phyloP scores from a whole-genome alignment of 2,329 filamentous ascomycete genomes.

The Fusarium citri region DNA sequence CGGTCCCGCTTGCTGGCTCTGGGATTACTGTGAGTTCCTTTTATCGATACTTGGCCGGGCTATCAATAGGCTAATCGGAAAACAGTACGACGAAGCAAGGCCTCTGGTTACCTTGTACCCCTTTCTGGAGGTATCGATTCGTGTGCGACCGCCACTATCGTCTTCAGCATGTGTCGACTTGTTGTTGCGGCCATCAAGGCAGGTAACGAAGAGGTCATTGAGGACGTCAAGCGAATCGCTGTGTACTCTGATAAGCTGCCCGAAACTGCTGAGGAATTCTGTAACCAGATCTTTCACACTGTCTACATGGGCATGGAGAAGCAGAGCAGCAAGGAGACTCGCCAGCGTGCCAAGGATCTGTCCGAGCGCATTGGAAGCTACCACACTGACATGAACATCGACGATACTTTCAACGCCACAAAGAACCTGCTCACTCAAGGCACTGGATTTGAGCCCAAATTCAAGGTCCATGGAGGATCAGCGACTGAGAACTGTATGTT shows the following conservation, averaged over 20 bases:
- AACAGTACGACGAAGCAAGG: conserved; percentile 26
- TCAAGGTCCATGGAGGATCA: conserved; percentile 70
- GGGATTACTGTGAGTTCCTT: conserved; percentile 21
- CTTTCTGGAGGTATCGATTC: conserved; percentile 42
- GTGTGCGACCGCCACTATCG: conserved; percentile 42
- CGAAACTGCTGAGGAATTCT: conserved; percentile 67
- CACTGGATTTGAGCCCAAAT: conserved; percentile 63
- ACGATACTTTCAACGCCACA: conserved; percentile 65
- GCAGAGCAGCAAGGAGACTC: conserved; percentile 73
- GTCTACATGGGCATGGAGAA: conserved; percentile 74
- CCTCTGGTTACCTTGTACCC: conserved; percentile 22
- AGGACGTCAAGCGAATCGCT: conserved; percentile 50
- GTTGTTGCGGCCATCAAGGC: conserved; percentile 50
- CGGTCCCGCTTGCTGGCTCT: conserved; percentile 32
- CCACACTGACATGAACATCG: conserved; percentile 80
- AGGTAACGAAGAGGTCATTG: conserved; percentile 48
- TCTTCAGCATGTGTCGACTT: conserved; percentile 65
- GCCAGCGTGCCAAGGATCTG: conserved; percentile 72
- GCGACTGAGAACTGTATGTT: conserved; percentile 54
- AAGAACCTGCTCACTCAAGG: conserved; percentile 69
- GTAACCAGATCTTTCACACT: conserved; percentile 53
- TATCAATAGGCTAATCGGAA: background rate
- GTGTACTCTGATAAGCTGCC: conserved; percentile 53
- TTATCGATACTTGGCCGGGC: background rate
- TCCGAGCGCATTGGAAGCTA: conserved; percentile 73